Evolutionary conservation across 805 yeast genomes (phyloP).

Genomic region (Lachancea meyersii): DNA sequence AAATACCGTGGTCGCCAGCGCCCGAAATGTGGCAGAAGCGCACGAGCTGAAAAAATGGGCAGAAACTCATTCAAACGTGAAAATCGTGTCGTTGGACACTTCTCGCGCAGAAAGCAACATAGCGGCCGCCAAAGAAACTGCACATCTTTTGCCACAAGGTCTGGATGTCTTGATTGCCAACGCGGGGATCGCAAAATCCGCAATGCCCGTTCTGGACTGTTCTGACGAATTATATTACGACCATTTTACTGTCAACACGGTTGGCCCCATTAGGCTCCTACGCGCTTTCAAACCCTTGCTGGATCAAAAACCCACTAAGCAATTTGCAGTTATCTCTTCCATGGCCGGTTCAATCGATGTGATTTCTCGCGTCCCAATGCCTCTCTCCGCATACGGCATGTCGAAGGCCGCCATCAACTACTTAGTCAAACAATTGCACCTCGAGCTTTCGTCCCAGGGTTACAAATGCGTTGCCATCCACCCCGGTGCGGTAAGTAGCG

Average conservation of each 20-base stretch:
- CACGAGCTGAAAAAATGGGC: conserved; percentile 16
- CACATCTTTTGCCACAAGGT: conserved; percentile 13
- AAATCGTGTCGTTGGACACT: conserved; percentile 22
- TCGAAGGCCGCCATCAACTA: conserved; percentile 37
- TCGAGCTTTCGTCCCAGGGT: conserved; percentile 24
- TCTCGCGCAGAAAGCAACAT: conserved; percentile 17
- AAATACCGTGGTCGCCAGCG: conserved; percentile 20
- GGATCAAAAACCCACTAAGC: conserved; percentile 16
- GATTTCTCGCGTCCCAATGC: conserved; percentile 13
- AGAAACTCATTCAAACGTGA: conserved; percentile 14
- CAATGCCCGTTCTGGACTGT: conserved; percentile 18
- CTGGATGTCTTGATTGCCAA: conserved; percentile 31
- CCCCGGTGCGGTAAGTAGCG: conserved; percentile 39
- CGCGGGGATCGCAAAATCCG: conserved; percentile 24
- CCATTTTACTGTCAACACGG: conserved; percentile 12
- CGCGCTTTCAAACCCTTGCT: conserved; percentile 20
- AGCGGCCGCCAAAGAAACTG: conserved; percentile 13
- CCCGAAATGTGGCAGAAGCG: conserved; percentile 13
- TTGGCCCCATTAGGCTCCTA: conserved; percentile 13
- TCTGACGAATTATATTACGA: conserved; percentile 8
- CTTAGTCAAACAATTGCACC: conserved; percentile 23
- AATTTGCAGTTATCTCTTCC: conserved; percentile 28
- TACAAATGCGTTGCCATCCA: conserved; percentile 32
- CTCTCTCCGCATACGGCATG: conserved; percentile 31
- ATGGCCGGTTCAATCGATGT: conserved; percentile 23